phyloP scores from a whole-genome alignment of 192 early-diverging fungal genomes.

The Funneliformis mosseae region DNA sequence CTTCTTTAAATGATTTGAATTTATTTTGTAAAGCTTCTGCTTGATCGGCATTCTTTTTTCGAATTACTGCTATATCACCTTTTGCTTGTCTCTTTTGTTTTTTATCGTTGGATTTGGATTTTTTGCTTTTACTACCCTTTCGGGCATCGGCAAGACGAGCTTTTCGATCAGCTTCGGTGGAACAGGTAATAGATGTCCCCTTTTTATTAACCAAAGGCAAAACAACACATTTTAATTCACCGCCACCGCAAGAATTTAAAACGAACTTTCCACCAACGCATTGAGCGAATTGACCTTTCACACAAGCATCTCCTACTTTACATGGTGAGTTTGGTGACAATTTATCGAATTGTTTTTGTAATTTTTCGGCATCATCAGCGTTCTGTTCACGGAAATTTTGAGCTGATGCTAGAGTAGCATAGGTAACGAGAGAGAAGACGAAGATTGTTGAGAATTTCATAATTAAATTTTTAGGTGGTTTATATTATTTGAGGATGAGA shows the following conservation, averaged over 20 bases:
- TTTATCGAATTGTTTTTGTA: neutral
- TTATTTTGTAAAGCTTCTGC: neutral
- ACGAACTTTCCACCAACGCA: slow-evolving; percentile 11
- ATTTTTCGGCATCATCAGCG: neutral
- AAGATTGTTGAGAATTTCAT: neutral
- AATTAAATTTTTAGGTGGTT: neutral
- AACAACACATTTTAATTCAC: neutral
- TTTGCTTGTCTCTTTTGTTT: too few species aligned
- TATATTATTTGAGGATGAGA: slow-evolving; percentile 45
- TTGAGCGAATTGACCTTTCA: slow-evolving; percentile 5
- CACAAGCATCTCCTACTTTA: neutral
- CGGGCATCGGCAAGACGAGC: slow-evolving; percentile 17
- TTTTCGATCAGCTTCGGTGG: neutral
- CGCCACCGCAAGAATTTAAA: slow-evolving; percentile 3
- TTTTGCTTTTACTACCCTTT: too few species aligned
- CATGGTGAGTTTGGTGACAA: neutral
- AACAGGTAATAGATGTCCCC: slow-evolving; percentile 15
- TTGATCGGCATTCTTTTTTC: neutral
- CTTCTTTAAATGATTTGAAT: neutral
- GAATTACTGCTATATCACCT: neutral
- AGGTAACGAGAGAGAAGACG: neutral
- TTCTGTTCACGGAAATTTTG: neutral
- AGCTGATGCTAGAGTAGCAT: neutral
- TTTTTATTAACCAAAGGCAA: slow-evolving; percentile 16
- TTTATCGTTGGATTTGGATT: too few species aligned